These are phyloP conservation scores for Tephrocybe sp. DNA, from an alignment of 768 basidiomycete species.

Conservation along the genomic window DNA sequence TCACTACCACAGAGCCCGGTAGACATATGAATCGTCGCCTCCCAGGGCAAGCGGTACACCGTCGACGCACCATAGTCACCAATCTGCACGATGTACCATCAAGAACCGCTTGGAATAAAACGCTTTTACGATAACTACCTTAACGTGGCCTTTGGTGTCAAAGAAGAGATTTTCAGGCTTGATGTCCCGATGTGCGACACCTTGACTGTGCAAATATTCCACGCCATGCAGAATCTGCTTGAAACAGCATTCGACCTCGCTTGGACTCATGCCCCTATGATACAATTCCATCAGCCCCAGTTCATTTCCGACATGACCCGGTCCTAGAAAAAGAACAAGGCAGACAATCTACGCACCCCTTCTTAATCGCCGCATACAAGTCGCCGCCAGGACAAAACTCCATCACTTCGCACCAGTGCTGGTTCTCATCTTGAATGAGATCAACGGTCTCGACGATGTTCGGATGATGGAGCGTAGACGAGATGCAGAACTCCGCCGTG, in stretches of 20 bases:
- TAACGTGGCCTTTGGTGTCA: slow-evolving; percentile 88
- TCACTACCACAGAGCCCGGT: slow-evolving; percentile 97
- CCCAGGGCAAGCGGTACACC: slow-evolving; percentile 99
- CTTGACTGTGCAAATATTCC: slow-evolving; percentile 91
- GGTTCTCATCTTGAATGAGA: slow-evolving; percentile 95
- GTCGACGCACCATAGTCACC: slow-evolving; percentile 99
- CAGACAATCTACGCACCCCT: slow-evolving; percentile 52
- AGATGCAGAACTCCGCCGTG: slow-evolving; percentile 98
- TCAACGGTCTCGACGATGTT: slow-evolving; percentile 99
- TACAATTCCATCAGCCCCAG: slow-evolving; percentile 12
- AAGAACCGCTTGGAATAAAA: no score
- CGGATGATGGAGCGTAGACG: slow-evolving; percentile 89
- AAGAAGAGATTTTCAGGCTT: slow-evolving; percentile 98
- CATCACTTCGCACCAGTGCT: slow-evolving; percentile 99
- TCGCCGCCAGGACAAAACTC: slow-evolving; percentile 99
- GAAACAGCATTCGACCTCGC: slow-evolving; percentile 97
- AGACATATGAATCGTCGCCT: slow-evolving; percentile 94
- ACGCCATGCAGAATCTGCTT: slow-evolving; percentile 92
- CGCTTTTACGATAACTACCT: no score
- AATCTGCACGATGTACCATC: slow-evolving; percentile 52
- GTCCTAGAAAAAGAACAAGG: neutral
- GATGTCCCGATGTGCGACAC: slow-evolving; percentile 96
- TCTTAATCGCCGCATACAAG: slow-evolving; percentile 98
- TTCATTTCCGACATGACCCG: slow-evolving; percentile 11
- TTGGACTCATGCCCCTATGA: slow-evolving; percentile 71